Conservation (phyloP, 2,329 filamentous ascomycete genomes). For the Aspergillus floridensis region DNA sequence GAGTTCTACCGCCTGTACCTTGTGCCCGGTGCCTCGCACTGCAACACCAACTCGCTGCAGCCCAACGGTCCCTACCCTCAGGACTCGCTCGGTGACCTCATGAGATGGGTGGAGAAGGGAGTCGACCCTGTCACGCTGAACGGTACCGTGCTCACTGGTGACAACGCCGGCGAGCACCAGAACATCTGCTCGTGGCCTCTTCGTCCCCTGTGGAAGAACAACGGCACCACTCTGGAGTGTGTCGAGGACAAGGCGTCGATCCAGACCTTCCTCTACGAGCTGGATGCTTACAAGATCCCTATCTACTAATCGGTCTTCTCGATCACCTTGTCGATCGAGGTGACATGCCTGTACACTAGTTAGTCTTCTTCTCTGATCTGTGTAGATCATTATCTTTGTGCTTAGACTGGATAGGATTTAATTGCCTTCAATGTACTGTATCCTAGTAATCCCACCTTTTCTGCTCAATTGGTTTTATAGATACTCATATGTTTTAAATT, state of each 20-base stretch:
- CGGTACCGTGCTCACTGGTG: constrained; percentile 35
- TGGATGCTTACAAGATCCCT: neutral
- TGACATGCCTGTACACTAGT: no score
- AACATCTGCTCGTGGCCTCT: constrained; percentile 36
- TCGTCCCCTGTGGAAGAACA: constrained; percentile 19
- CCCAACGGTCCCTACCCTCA: constrained; percentile 45
- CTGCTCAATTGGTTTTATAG: no score
- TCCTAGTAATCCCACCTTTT: no score
- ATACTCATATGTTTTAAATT: no score
- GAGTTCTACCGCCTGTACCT: constrained; percentile 59
- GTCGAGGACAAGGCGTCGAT: neutral
- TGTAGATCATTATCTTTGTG: no score
- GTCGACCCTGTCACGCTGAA: constrained; percentile 46
- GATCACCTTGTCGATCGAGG: no score
- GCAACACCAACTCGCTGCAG: constrained; percentile 46
- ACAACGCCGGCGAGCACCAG: constrained; percentile 30
- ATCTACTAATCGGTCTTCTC: neutral
- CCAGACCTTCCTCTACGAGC: neutral
- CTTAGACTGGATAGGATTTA: no score
- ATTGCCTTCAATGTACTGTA: no score
- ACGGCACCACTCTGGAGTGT: neutral
- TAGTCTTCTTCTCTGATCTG: no score
- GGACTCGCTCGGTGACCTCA: constrained; percentile 47
- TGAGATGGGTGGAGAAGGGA: constrained; percentile 55
- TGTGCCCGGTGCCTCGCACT: constrained; percentile 55